Evolutionary conservation across 2,329 filamentous ascomycete species (phyloP), one percentile per base, ranked within the genome.

Genomic region (Colletotrichum salicis): DNA sequence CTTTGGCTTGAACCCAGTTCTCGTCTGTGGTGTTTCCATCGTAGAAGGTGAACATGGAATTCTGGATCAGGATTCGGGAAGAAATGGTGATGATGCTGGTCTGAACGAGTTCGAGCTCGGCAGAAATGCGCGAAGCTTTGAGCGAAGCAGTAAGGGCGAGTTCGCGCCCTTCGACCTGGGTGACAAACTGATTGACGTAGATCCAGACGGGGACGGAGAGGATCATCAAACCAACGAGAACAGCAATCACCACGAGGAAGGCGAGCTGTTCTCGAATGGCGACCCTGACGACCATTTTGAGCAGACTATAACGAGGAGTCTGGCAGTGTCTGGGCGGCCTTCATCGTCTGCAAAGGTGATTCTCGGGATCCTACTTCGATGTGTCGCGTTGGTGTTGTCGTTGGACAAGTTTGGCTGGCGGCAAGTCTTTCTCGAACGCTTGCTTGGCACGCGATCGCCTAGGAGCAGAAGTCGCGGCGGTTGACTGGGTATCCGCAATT

Each of bases 241-340:
- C 91, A 71, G 93, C 90, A 71, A 94, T 79, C 75, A 96, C 85
- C 77, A 97, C 94, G 74, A 97, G 87, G 80, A 91, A 87, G 75
- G 91, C 94, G 77, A 98, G 88, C 88, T 98, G 95, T 84, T 95
- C 92, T 76, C 94, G 90, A 78, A 97, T 97, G 70, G 93, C 92
- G 80, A 97, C 90, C 81, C 94, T 91, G 94, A 97, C 96, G 57
- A 61, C 70, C 73, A 74, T 74, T 27, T 35, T 69, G 56, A 62
- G 56, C 62, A 59, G 73, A 73, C 64, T 74, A 70, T 73, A 54
- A 68, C 15, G 64, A 41, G 19, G 64, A 65, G 67, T 66, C 71
- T 67, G 60, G 57, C 41, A 57, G 51, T 55, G 63, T 67, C 60
- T 63, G 71, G 48, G n/a, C 48, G 64, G 54, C 41, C 59, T 57